A percentile compares a stretch with the other conserved stretches of the same genome.
Conservation (phyloP, 108 stramenopile species). For the Pseudonitzschia multiseries region DNA sequence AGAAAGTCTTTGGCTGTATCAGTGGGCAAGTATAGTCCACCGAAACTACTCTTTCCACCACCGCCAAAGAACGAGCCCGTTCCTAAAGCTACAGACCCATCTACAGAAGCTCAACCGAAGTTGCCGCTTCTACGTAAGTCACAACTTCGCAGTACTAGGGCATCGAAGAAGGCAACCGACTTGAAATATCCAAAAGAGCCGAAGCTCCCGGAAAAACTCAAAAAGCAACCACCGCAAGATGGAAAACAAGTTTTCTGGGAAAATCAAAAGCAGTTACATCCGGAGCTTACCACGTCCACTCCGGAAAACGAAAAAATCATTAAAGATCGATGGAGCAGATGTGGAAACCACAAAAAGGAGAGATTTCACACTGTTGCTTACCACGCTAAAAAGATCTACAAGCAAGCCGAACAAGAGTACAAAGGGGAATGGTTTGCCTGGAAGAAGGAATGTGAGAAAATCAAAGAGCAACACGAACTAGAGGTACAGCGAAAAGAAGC, state of each 20-base stretch:
- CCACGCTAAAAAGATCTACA: conserved; percentile 30
- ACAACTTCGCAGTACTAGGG: not conserved
- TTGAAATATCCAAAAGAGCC: conserved; percentile 12
- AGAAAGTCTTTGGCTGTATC: conserved; percentile 61
- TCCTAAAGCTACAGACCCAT: not conserved
- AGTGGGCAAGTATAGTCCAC: conserved; percentile 40
- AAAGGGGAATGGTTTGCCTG: conserved; percentile 19
- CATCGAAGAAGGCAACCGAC: not conserved
- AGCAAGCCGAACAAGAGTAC: conserved; percentile 14
- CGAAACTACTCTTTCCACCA: conserved; percentile 28
- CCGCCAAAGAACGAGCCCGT: conserved; percentile 6
- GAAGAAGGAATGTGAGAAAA: conserved; percentile 23
- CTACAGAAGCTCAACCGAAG: not conserved
- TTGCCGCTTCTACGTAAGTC: not conserved
- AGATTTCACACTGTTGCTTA: conserved; percentile 30
- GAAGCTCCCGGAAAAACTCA: not conserved
- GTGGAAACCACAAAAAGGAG: conserved; percentile 25
- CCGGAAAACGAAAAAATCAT: conserved; percentile 19
- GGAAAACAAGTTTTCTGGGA: conserved; percentile 34
- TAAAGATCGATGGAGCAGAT: conserved; percentile 25
- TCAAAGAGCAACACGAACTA: conserved; percentile 13
- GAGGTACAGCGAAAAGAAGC: conserved; percentile 9
- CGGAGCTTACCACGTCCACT: conserved; percentile 14
- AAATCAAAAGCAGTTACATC: conserved; percentile 22
- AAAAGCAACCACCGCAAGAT: conserved; percentile 36